Base-by-base conservation (phyloP, 257 asterid species). In the Solanum etuberosum region DNA sequence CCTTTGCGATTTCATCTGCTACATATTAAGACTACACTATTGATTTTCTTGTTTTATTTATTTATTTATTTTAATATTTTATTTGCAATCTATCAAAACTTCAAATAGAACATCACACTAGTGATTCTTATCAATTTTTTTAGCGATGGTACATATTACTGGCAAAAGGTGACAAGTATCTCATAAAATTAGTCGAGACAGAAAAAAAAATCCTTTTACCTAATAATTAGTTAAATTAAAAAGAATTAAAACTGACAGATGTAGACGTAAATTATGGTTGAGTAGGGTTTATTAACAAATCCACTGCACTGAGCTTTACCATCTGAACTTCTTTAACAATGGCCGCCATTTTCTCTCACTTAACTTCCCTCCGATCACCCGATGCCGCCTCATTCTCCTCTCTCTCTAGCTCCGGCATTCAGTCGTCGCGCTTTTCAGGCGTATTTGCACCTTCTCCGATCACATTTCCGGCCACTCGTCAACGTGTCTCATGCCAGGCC, bases 401-500 rank as follows among this genome's bases (percentile, higher is more conserved):
- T 54, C 74, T 88, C 83, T 90, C 91, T 42, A 67, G 61, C 87
- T 83, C 90, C 87, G 78, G 63, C 63, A 87, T 83, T 80, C 90
- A 42, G 14, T 86, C 86, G n/a, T 88, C 91, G 32, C 89, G 87
- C 31, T 73, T 89, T 78, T 37, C 92, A 71, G 86, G 90, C 48
- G 89, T 84, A 83, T 88, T 87, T 29, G 18, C 71, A 9, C 57
- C 93, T 27, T 76, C 93, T 81, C 92, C 93, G 63, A 88, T 89
- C 77, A 65, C 84, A 32, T 70, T 84, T 67, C 87, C 89, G 16
- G 57, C 90, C n/a, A 87, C 83, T 86, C 87, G 92, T 86, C 95
- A 89, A 85, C 91, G 93, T 87, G 87, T 96, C 93, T 90, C 94
- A 51, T 95, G 98, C 92, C 99, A 93, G 88, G 38, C 88, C 78